Evolutionary conservation across 2,329 filamentous ascomycete species (phyloP), one percentile per base, ranked within the genome.

Genomic region (Fusarium miscanthi): DNA sequence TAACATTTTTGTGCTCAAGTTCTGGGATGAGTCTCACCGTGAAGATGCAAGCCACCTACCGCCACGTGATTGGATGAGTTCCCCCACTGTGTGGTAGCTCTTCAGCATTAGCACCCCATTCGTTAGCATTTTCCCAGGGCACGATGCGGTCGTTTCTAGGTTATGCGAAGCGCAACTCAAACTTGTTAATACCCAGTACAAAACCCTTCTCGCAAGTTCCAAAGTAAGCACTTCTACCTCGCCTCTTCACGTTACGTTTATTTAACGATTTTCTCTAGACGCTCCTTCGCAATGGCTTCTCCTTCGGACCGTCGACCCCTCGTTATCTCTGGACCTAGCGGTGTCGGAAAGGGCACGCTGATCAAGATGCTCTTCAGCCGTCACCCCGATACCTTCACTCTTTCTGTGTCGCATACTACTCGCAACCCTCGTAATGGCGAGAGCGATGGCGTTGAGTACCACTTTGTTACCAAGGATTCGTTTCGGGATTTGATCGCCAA

Each of bases 301-400:
- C 84, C 85, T 19, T 74, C 83, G 59, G 86, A 89, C 78, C 82
- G 83, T 74, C 88, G 89, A 37, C 93, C 92, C 19, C 86, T 95
- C 77, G 90, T 96, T 76, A 92, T 96, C 82, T 94, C 91, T 53
- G 93, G 93, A 62, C 93, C 93, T 69, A 92, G 90, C 16, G 93
- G 93, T 80, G 89, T 93, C 52, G 93, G 93, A 75, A 96, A 96
- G 84, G 93, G 92, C 76, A 96, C 93, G 23, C 89, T 95, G 71
- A 90, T 93, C 82, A 91, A 90, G 79, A 86, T 89, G 54, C 90
- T 95, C 54, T 92, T 94, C 80, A 84, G 87, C 49, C 77, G 79
- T 64, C 84, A 88, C 81, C 85, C 85, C 27, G 84, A 87, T 51
- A 82, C 80, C 59, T 88, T 88, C 72, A 82, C 85, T 14, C 84